Percentiles rank a stretch among this genome's conserved stretches.
Evolutionary conservation across 805 yeast species (phyloP).

Genomic region (Myxozyma kluyveri): DNA sequence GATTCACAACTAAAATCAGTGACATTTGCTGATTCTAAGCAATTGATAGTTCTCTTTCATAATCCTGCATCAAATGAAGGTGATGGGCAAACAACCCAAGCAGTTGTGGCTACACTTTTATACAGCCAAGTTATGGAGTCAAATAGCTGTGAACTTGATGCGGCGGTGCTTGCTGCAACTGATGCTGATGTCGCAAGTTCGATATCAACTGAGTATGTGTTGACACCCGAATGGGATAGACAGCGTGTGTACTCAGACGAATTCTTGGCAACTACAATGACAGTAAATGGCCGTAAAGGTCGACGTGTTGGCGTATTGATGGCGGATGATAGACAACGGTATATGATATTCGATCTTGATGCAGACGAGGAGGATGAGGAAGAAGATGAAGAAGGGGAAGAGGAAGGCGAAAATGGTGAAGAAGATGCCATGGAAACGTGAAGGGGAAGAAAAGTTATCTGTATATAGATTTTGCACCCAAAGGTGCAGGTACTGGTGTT

Average conservation of each 20-base stretch:
- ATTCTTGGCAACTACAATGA: constrained; percentile 21
- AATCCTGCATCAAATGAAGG: background rate
- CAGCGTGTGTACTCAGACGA: constrained; percentile 7
- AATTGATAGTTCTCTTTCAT: constrained; percentile 19
- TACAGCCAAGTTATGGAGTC: background rate
- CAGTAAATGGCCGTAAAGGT: constrained; percentile 26
- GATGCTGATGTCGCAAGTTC: background rate
- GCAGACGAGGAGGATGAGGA: constrained; percentile 28
- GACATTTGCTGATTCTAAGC: constrained; percentile 19
- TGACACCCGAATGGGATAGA: constrained; percentile 9
- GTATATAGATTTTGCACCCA: no score
- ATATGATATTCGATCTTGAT: constrained; percentile 29
- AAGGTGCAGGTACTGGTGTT: no score
- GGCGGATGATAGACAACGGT: constrained; percentile 28
- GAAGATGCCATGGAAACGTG: no score
- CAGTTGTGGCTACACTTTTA: background rate
- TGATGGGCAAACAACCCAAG: background rate
- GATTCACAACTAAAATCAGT: constrained; percentile 3
- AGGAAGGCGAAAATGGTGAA: no score
- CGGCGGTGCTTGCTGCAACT: background rate
- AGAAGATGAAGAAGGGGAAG: constrained; percentile 12
- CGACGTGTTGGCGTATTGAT: constrained; percentile 29
- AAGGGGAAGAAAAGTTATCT: no score
- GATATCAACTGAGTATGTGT: background rate
- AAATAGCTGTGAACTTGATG: background rate